These are phyloP conservation scores for Colletotrichum ledebouriae DNA, from an alignment of 2,329 filamentous ascomycete species.

Conservation along the genomic window DNA sequence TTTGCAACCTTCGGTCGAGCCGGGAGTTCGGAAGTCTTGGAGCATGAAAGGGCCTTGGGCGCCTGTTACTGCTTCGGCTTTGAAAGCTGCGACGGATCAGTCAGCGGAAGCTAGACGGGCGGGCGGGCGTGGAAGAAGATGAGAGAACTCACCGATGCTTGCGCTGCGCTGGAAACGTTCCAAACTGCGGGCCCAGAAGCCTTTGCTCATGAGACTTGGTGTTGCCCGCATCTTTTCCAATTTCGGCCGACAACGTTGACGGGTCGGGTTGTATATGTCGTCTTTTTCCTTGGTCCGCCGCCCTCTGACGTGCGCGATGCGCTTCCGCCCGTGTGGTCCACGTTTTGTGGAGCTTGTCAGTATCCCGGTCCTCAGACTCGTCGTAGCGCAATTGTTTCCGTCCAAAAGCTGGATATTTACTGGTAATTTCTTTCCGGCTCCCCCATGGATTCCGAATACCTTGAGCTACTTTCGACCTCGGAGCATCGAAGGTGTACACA, in stretches of 20 bases:
- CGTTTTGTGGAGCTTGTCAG: neutral
- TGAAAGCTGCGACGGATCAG: constrained; percentile 66
- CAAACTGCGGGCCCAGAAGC: constrained; percentile 70
- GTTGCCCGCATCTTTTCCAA: constrained; percentile 62
- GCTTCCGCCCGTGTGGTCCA: neutral
- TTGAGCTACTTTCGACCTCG: neutral
- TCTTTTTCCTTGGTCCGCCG: neutral
- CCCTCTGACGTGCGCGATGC: neutral
- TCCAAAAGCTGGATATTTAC: too few species aligned
- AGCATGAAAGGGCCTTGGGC: constrained; percentile 75
- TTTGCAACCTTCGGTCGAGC: constrained; percentile 70
- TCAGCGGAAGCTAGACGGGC: neutral
- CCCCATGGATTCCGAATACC: too few species aligned
- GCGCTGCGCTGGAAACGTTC: constrained; percentile 72
- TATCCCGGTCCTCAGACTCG: too few species aligned
- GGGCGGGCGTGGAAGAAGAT: too few species aligned
- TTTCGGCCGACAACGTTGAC: constrained; percentile 5
- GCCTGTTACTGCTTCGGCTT: constrained; percentile 76
- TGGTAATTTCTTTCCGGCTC: too few species aligned
- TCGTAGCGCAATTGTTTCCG: too few species aligned
- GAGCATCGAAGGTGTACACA: constrained; percentile 24
- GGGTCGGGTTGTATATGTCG: neutral
- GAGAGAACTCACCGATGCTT: constrained; percentile 61
- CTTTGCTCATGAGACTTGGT: constrained; percentile 58
- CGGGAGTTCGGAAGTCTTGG: constrained; percentile 70